These are phyloP conservation scores for Carallia brachiata DNA, from an alignment of 345 rosid species.

Conservation along the genomic window DNA sequence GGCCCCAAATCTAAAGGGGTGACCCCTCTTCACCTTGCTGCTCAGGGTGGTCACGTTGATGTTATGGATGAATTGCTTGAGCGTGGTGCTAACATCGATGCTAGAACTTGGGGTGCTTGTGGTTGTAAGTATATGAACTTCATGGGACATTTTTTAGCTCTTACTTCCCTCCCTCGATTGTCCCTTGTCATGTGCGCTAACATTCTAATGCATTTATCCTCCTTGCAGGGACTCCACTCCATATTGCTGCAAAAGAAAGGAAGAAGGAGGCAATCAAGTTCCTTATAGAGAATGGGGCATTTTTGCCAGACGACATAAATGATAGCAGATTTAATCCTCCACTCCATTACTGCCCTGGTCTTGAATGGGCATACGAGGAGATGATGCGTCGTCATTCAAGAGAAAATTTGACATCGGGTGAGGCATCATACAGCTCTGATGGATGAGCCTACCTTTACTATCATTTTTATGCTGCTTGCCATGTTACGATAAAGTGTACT, in stretches of 20 bases:
- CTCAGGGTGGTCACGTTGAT: constrained; percentile 88
- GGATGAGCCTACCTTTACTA: constrained; percentile 15
- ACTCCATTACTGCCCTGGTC: constrained; percentile 89
- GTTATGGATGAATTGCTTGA: constrained; percentile 92
- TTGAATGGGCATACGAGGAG: constrained; percentile 98
- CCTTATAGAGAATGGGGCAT: constrained; percentile 86
- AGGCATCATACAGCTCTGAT: constrained; percentile 55
- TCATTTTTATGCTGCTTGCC: neutral
- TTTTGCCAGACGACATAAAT: constrained; percentile 75
- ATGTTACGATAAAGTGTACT: neutral
- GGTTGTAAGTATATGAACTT: constrained; percentile 52
- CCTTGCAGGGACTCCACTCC: constrained; percentile 86
- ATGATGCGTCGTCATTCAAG: constrained; percentile 54
- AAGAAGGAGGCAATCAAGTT: constrained; percentile 83
- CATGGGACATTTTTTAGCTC: neutral
- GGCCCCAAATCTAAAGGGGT: constrained; percentile 91
- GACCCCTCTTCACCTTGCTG: constrained; percentile 95
- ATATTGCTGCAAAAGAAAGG: constrained; percentile 80
- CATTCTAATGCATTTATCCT: neutral
- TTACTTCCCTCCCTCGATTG: neutral
- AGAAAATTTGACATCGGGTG: constrained; percentile 41
- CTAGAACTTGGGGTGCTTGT: constrained; percentile 90
- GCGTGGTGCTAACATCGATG: constrained; percentile 92
- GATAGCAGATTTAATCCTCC: constrained; percentile 93
- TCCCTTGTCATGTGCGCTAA: neutral